These are phyloP conservation scores for Exophiala phaeomuriformis DNA, from an alignment of 2,329 filamentous ascomycete species.

Conservation along the genomic window DNA sequence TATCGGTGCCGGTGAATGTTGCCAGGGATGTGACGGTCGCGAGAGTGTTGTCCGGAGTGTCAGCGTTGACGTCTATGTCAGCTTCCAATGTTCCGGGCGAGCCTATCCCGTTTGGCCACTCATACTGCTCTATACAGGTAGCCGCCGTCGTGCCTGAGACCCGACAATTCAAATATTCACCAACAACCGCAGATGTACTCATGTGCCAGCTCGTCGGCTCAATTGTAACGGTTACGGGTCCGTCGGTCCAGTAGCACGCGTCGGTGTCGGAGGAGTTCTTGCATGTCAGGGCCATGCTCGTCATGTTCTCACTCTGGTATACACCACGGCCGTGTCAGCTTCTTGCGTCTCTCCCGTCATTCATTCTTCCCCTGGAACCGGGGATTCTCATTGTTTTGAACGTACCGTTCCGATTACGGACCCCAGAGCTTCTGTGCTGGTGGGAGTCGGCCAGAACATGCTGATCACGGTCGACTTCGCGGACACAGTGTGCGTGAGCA, in stretches of 20 bases:
- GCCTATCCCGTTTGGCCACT: slow-evolving; percentile 13
- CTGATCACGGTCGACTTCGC: slow-evolving; percentile 17
- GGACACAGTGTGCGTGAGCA: slow-evolving; percentile 8
- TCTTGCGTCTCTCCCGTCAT: neutral
- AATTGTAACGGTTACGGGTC: slow-evolving; percentile 20
- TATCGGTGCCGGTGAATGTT: slow-evolving; percentile 1
- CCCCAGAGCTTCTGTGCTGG: slow-evolving; percentile 13
- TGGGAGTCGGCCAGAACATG: slow-evolving; percentile 18
- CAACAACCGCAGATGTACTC: slow-evolving; percentile 10
- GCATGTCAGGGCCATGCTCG: slow-evolving; percentile 20
- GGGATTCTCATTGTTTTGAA: no score
- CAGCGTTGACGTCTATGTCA: slow-evolving; percentile 1
- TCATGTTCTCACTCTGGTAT: slow-evolving; percentile 14
- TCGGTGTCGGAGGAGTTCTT: slow-evolving; percentile 6
- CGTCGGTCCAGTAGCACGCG: slow-evolving; percentile 16
- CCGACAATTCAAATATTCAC: slow-evolving; percentile 14
- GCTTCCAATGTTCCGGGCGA: slow-evolving; percentile 1
- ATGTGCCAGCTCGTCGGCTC: slow-evolving; percentile 17
- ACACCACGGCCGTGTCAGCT: neutral
- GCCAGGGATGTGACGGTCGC: slow-evolving; percentile 8
- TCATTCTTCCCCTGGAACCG: no score
- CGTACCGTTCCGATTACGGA: slow-evolving; percentile 19
- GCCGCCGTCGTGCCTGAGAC: slow-evolving; percentile 22
- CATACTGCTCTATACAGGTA: slow-evolving; percentile 18
- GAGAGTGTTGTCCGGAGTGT: slow-evolving; percentile 11